Conservation (phyloP, 2,329 filamentous ascomycete species). For the Colletotrichum magnum region DNA sequence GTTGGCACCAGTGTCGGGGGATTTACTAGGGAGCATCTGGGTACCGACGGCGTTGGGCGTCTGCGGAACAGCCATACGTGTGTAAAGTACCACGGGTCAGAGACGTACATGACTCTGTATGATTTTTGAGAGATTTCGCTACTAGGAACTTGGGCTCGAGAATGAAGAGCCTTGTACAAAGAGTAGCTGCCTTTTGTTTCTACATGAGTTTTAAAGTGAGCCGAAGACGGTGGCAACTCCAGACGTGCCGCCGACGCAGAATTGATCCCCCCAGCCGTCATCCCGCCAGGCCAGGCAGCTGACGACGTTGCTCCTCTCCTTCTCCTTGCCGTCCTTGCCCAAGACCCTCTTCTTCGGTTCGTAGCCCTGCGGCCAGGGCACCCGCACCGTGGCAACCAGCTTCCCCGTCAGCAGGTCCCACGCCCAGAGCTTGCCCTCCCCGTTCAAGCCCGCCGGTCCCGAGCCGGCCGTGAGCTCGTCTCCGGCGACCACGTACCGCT, state of each 20-base stretch:
- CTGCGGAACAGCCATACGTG: constrained; percentile 36
- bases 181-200: not conserved
- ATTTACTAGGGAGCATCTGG: constrained; percentile 37
- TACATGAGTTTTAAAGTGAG: constrained; percentile 41
- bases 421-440: constrained; percentile 76
- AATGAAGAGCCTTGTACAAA: constrained; percentile 10
- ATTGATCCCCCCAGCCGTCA: constrained; percentile 74
- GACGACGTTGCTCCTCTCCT: constrained; percentile 70
- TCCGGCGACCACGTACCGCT: constrained; percentile 84
- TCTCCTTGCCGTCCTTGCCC: constrained; percentile 73
- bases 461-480: constrained; percentile 72
- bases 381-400: constrained; percentile 72
- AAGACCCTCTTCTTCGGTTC: constrained; percentile 66
- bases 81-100: constrained; percentile 39
- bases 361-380: constrained; percentile 68
- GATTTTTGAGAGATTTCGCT: constrained; percentile 37
- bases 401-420: constrained; percentile 89
- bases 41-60: constrained; percentile 39
- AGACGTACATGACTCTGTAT: constrained; percentile 39
- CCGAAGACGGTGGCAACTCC: constrained; percentile 77
- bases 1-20: constrained; percentile 34
- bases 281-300: constrained; percentile 76
- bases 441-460: constrained; percentile 44
- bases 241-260: constrained; percentile 75
- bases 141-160: constrained; percentile 16